Evolutionary conservation across 345 rosid genomes (phyloP).

Genomic region (Eucalyptus shirleyi): DNA sequence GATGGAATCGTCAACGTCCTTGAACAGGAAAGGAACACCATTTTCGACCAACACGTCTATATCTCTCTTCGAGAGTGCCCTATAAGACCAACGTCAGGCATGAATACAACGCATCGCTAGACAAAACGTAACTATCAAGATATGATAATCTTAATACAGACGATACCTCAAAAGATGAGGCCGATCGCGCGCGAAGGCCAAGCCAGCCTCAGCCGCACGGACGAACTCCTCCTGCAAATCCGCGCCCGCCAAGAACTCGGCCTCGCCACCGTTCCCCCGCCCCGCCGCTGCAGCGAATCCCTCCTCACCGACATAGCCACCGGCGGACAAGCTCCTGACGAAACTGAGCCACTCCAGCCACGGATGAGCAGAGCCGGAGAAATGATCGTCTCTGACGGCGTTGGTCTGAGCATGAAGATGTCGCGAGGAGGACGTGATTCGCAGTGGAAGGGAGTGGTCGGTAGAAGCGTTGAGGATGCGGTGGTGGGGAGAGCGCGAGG

Average conservation of each 20-base stretch:
- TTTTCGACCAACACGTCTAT: constrained; percentile 48
- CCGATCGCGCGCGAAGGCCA: constrained; percentile 49
- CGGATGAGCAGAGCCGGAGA: not conserved
- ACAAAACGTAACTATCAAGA: not conserved
- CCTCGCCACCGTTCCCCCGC: not conserved
- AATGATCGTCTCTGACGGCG: not conserved
- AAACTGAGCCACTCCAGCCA: not conserved
- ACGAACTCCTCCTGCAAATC: constrained; percentile 40
- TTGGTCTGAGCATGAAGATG: not conserved
- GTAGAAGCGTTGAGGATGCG: not conserved
- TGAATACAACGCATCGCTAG: not conserved
- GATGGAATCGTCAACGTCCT: constrained; percentile 35
- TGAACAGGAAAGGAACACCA: constrained; percentile 52
- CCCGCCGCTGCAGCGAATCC: not conserved
- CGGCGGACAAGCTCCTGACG: constrained; percentile 17
- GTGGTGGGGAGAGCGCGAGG: not conserved
- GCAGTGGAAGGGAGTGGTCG: constrained; percentile 7
- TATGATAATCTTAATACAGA: not conserved
- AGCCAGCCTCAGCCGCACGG: constrained; percentile 41
- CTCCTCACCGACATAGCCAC: constrained; percentile 19
- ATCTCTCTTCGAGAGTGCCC: constrained; percentile 63
- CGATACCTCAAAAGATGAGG: constrained; percentile 41
- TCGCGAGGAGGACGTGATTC: not conserved
- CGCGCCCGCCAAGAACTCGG: constrained; percentile 12
- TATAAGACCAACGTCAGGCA: not conserved